These are phyloP conservation scores for Favolaschia claudopus DNA, from an alignment of 768 basidiomycete genomes.

Conservation along the genomic window DNA sequence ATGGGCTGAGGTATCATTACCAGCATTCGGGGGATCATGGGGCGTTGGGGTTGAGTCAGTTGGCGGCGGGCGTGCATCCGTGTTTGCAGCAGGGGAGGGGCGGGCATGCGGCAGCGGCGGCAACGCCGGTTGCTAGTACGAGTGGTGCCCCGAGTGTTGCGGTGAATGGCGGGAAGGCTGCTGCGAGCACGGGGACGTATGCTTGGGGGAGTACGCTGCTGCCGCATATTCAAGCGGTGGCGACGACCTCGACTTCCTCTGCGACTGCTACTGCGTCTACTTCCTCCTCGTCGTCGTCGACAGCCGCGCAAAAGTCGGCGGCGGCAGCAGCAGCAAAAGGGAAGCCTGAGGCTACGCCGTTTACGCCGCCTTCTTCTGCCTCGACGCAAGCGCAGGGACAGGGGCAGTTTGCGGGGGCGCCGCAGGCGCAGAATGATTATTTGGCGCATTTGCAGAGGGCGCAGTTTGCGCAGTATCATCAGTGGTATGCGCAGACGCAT, in stretches of 20 bases:
- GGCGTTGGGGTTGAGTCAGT: conserved; percentile 81
- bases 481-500: conserved; percentile 26
- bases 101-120: too few relatives aligned
- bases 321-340: not conserved
- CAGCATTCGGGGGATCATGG: conserved; percentile 97
- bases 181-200: conserved; percentile 2
- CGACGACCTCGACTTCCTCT: not conserved
- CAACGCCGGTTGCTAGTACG: too few relatives aligned
- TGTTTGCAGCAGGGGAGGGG: conserved; percentile 44
- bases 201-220: conserved; percentile 29
- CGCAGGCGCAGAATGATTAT: conserved; percentile 22
- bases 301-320: too few relatives aligned
- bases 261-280: not conserved
- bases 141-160: too few relatives aligned
- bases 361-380: conserved; percentile 8
- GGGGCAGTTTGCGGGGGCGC: not conserved
- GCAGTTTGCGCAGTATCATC: conserved; percentile 23
- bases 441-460: conserved; percentile 20
- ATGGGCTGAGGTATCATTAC: conserved; percentile 95
- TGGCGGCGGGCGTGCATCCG: conserved; percentile 78
- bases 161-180: too few relatives aligned
- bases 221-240: conserved; percentile 27
- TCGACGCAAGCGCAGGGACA: not conserved
- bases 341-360: conserved; percentile 17
- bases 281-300: not conserved